Evolutionary conservation across 139 green algal species (phyloP).

Genomic region (Chlamydomonas sp.): DNA sequence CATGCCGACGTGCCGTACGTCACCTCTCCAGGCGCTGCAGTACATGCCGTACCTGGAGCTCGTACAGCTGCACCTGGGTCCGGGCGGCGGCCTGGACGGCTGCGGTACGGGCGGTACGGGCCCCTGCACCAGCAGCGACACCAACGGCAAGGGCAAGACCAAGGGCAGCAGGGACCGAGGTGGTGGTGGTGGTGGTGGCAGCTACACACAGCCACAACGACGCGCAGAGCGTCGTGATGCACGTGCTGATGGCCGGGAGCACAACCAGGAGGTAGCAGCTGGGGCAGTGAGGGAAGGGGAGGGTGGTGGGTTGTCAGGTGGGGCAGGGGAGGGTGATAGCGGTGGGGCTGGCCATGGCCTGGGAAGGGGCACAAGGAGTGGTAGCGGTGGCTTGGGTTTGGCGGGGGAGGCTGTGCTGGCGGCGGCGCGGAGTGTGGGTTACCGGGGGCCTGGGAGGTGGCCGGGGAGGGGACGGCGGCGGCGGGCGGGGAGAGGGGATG

Average conservation of each 20-base stretch:
- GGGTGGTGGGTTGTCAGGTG: not conserved
- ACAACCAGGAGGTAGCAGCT: not conserved
- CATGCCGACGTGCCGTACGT: not conserved
- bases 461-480: not conserved
- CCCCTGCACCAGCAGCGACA: too few relatives aligned
- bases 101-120: not conserved
- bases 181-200: not conserved
- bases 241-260: too few relatives aligned
- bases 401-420: not conserved
- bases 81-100: not conserved
- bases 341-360: not conserved
- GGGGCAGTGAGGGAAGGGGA: not conserved
- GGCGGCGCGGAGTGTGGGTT: not conserved
- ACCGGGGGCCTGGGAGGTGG: not conserved
- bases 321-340: not conserved
- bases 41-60: conserved; percentile 16
- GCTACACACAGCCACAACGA: not conserved
- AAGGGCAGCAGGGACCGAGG: not conserved
- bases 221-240: not conserved
- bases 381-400: not conserved
- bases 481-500: not conserved
- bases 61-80: conserved; percentile 17
- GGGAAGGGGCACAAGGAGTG: not conserved
- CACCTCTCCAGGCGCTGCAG: conserved; percentile 4
- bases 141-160: too few relatives aligned